Evolutionary conservation across 2,329 filamentous ascomycete species (phyloP), one percentile per base, ranked within the genome.

Genomic region (Hypoxylon rubiginosum): DNA sequence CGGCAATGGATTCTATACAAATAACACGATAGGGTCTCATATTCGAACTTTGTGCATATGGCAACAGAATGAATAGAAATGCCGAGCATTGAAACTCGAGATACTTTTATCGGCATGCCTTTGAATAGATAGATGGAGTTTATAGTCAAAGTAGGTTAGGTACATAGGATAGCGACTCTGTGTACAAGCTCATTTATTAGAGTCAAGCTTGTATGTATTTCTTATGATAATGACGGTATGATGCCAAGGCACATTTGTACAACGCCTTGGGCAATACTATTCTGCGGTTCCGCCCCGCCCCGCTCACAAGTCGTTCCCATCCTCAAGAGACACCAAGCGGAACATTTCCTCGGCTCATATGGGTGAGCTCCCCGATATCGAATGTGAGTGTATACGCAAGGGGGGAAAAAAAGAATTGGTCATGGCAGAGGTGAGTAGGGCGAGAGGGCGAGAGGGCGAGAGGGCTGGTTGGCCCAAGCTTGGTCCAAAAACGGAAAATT

Each of bases 401-500:
- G 32, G 13, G 4, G 11, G 32, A 34, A 24, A 24, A 24, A 10
- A 11, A 36, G 32, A 36, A 10, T n/a, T 39, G 6, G 34, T 39
- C 21, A 49, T n/a, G 15, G 39, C n/a, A 43, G 8, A 43, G n/a
- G 39, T 21, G 39, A 41, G 21, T 24, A 24, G 21, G 21, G 21
- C 21, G 2, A 24, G 21, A 36, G 34, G 21, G 21, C 21, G 2
- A 24, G 21, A 36, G 34, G 26, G 15, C 39, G 19, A 39, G 26
- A 28, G 39, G 28, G 24, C 30, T 34, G 43, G 46, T 56, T 39
- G 39, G 46, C 19, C 56, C 19, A 9, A 50, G 56, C 64, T 70
- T 63, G 41, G 10, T 56, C 10, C 58, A 21, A 65, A 65, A 62
- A 28, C 32, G 52, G 67, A 58, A 30, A 68, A 59, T 53, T 59